Evolutionary conservation across 73 alveolate genomes (phyloP), one percentile per base, ranked within the genome.

Genomic region (Symbiodinium pilosum): DNA sequence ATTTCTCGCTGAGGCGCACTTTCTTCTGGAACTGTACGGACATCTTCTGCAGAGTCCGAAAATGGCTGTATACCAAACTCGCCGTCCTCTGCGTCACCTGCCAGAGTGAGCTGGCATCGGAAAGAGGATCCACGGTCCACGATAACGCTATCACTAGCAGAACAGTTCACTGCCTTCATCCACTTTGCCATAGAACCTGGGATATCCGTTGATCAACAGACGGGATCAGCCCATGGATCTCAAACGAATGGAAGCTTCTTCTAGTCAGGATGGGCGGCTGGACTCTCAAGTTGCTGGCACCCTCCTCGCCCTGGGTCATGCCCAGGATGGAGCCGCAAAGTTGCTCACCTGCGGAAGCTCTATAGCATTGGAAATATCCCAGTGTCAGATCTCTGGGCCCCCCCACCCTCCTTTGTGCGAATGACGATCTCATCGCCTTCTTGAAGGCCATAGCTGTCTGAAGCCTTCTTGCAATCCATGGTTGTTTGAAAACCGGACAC

Each of bases 1-100:
- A n/a, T n/a, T 47, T 47, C 21, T 14, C 59, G 14, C 59, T 39
- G 69, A 51, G 68, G 94, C 83, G 41, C 94, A 34, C 68, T 32
- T 32, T 52, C 84, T 52, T 86, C 94, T 5, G 94, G 68, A 38
- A 86, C 68, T 26, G 84, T 52, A 4, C 24, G 84, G 38, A 86
- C 52, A 54, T 51, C 83, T 52, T 86, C 64, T 42, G 26, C 94
- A 26, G 59, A 34, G 83, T 86, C 94, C 43, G 68, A 43, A 64
- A 86, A 86, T n/a, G 94, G 94, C 94, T 86, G 84, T 38, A 86
- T 86, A 51, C 64, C 94, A 43, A 86, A 51, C 84, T 86, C 94
- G 32, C 54, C 94, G 54, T 86, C 83, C 12, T 42, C 43, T n/a
- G 81, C 81, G 30, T 51, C 84, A 4, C 94, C 94, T 86, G 84